Evolutionary conservation across 2,329 filamentous ascomycete genomes (phyloP).

Genomic region (Colletotrichum simmondsii): DNA sequence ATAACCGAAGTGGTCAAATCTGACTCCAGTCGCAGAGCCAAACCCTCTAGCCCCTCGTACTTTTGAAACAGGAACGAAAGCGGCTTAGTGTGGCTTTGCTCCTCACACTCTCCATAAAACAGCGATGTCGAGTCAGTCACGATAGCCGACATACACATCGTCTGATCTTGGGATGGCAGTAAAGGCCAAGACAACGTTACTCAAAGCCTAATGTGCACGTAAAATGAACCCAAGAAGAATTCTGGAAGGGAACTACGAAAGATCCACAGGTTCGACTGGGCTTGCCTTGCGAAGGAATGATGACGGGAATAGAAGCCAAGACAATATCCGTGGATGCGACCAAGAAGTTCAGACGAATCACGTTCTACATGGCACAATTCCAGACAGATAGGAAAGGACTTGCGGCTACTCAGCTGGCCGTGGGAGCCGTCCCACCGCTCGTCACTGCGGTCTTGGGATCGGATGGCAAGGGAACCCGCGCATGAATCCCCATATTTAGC

Average conservation of each 20-base stretch:
- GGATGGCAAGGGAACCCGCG: neutral
- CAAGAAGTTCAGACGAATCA: neutral
- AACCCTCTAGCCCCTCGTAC: neutral
- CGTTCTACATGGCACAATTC: neutral
- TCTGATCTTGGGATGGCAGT: neutral
- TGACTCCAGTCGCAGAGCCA: neutral
- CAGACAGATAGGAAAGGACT: neutral
- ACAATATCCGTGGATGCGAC: neutral
- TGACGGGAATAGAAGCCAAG: neutral
- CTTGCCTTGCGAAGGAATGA: neutral
- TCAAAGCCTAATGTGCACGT: neutral
- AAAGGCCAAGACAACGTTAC: neutral
- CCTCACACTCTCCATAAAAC: neutral
- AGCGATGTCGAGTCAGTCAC: neutral
- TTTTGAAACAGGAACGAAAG: neutral
- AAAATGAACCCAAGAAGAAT: neutral
- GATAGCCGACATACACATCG: neutral
- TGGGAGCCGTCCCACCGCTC: neutral
- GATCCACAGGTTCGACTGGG: neutral
- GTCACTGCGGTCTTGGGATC: neutral
- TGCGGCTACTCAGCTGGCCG: too few relatives aligned
- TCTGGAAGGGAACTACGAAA: neutral
- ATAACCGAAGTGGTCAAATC: neutral
- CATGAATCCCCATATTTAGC: neutral
- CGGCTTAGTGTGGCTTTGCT: neutral